phyloP scores from a whole-genome alignment of 2,329 filamentous ascomycete species.

The Fusarium miscanthi region DNA sequence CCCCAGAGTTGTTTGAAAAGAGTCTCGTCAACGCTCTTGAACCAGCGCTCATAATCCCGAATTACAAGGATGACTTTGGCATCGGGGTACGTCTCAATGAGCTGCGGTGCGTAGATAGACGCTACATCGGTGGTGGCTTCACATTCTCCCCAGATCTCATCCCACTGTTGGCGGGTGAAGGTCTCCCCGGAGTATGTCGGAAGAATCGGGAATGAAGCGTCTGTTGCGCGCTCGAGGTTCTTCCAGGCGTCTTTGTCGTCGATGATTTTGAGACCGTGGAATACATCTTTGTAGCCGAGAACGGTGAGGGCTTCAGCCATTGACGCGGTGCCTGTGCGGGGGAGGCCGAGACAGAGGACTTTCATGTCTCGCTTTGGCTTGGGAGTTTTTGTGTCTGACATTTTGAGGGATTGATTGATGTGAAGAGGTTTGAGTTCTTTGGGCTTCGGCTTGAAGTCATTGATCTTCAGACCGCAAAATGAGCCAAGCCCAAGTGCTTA shows the following conservation, averaged over 20 bases:
- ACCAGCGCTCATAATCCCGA: conserved; percentile 49
- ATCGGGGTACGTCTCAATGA: conserved; percentile 48
- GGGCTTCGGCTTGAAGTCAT: not conserved
- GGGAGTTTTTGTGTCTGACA: not conserved
- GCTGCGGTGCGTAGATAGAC: conserved; percentile 41
- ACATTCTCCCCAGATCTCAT: conserved; percentile 46
- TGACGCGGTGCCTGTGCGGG: conserved; percentile 50
- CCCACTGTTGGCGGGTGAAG: conserved; percentile 48
- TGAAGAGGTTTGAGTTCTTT: not conserved
- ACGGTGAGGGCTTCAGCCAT: conserved; percentile 48
- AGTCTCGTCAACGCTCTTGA: conserved; percentile 47
- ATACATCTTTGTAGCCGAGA: conserved; percentile 50
- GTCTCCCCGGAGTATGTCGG: conserved; percentile 44
- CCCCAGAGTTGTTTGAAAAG: conserved; percentile 43
- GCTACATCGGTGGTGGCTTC: conserved; percentile 49
- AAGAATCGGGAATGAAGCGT: conserved; percentile 45
- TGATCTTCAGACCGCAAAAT: conserved; percentile 3
- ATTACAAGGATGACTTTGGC: conserved; percentile 50
- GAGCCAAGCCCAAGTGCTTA: not conserved
- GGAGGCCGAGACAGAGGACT: conserved; percentile 47
- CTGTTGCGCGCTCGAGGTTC: conserved; percentile 44
- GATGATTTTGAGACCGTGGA: conserved; percentile 46
- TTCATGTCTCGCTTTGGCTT: conserved; percentile 42
- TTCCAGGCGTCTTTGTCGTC: conserved; percentile 40
- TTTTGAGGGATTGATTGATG: not conserved